phyloP scores from a whole-genome alignment of 495 filamentous ascomycete genomes.

The Filosporella fistucella region DNA sequence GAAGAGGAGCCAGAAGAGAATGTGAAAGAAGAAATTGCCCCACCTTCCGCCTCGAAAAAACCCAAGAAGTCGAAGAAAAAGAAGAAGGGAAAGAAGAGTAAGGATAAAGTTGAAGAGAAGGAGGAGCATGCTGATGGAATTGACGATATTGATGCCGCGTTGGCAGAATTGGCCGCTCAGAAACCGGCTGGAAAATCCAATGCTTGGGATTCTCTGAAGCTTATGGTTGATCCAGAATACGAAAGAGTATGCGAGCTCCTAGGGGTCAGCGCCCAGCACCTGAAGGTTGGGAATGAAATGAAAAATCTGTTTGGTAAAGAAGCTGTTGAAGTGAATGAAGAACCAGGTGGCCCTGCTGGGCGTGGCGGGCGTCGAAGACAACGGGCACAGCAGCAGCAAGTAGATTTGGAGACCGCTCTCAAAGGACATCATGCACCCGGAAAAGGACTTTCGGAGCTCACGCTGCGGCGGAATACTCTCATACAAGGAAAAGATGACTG shows the following conservation, averaged over 20 bases:
- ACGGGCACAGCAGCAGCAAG: slow-evolving; percentile 37
- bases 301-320: slow-evolving; percentile 82
- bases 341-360: slow-evolving; percentile 33
- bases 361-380: slow-evolving; percentile 47
- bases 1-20: slow-evolving; percentile 50
- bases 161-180: slow-evolving; percentile 54
- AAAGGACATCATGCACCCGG: slow-evolving; percentile 56
- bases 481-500: slow-evolving; percentile 89
- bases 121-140: slow-evolving; percentile 36
- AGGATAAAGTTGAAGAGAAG: slow-evolving; percentile 30
- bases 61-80: slow-evolving; percentile 53
- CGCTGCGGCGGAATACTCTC: slow-evolving; percentile 72
- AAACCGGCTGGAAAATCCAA: slow-evolving; percentile 6
- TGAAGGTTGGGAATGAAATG: slow-evolving; percentile 93
- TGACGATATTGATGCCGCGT: slow-evolving; percentile 81
- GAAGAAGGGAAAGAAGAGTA: slow-evolving; percentile 52
- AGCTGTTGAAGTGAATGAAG: slow-evolving; percentile 55
- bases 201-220: slow-evolving; percentile 13
- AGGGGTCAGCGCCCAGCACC: slow-evolving; percentile 67
- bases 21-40: slow-evolving; percentile 13
- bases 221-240: slow-evolving; percentile 26
- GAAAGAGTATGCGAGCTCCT: slow-evolving; percentile 55
- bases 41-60: slow-evolving; percentile 24
- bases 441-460: slow-evolving; percentile 62
- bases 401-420: slow-evolving; percentile 68